These are phyloP conservation scores for Aspergillus sp. DNA, from an alignment of 2,329 filamentous ascomycete genomes.

Conservation along the genomic window DNA sequence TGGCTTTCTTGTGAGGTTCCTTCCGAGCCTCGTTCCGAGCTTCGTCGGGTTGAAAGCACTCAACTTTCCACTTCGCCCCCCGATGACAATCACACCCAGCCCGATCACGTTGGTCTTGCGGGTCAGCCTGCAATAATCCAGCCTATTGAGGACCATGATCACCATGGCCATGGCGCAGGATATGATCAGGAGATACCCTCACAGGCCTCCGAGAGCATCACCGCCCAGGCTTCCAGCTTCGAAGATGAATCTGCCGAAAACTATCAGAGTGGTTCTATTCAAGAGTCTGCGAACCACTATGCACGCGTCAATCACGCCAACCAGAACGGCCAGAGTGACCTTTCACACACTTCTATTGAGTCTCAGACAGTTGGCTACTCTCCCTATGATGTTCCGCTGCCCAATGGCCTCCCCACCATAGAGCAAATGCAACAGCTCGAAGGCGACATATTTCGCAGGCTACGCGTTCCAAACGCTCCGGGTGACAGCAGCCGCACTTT, in stretches of 20 bases:
- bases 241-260: not conserved
- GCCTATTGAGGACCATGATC: not conserved
- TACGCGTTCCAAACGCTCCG: no score
- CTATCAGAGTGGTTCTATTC: not conserved
- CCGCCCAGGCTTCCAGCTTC: not conserved
- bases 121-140: not conserved
- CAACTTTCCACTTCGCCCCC: not conserved
- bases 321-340: not conserved
- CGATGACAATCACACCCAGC: not conserved
- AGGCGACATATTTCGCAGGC: no score
- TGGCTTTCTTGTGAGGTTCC: not conserved
- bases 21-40: not conserved
- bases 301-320: not conserved
- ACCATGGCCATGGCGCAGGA: no score
- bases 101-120: not conserved
- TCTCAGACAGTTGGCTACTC: not conserved
- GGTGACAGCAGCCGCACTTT: no score
- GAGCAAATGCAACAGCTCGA: no score
- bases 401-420: no score
- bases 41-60: not conserved
- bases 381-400: not conserved
- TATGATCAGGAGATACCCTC: not conserved
- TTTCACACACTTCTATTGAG: not conserved
- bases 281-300: not conserved
- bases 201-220: not conserved